Base-by-base conservation (phyloP, 768 basidiomycete genomes). In the Lactifluus piperatus region DNA sequence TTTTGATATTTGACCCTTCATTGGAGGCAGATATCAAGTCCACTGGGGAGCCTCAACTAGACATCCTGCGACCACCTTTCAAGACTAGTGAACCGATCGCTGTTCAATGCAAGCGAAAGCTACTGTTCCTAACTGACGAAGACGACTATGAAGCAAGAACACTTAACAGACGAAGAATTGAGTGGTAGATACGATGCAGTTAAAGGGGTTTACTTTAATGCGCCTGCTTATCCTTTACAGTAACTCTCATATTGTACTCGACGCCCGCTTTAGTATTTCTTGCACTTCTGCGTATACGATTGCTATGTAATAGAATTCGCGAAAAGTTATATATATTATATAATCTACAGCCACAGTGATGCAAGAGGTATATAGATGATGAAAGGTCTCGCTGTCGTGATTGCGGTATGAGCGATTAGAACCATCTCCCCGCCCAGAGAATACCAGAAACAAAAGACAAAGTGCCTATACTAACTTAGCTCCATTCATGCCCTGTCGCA, bases 81-180 rank as follows among this genome's bases (percentile, higher is more conserved):
- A 44, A 52, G 32, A 36, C 51, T 36, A 30, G 24, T 22, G 50
- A 51, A 46, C 10, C 37, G 6, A 11, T 27, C n/a, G 10, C 53
- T 10, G n/a, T n/a, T 34, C n/a, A 16, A 24, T 10, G n/a, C 30
- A 61, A 61, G 37, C 60, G 60, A 49, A 61, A 61, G 37, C 60
- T 50, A 36, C 24, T 61, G 1, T 61, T 61, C 37, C 14, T 46
- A 24, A 4, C 27, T 44, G 49, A 56, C 37, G 55, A 56, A 18
- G 50, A 51, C 22, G 55, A 56, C 8, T 51, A 41, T 43, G 54
- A 51, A 27, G 60, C 24, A 20, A 47, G 55, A 29, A 9, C 29
- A 37, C 14, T 29, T 37, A 61, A 61, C 24, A 45, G 29, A 44
- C 54, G 43, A 29, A 22, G 50, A 22, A 47, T 47, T 13, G 50